Conservation (phyloP, 2,329 filamentous ascomycete species). For the Penicillium sp. region DNA sequence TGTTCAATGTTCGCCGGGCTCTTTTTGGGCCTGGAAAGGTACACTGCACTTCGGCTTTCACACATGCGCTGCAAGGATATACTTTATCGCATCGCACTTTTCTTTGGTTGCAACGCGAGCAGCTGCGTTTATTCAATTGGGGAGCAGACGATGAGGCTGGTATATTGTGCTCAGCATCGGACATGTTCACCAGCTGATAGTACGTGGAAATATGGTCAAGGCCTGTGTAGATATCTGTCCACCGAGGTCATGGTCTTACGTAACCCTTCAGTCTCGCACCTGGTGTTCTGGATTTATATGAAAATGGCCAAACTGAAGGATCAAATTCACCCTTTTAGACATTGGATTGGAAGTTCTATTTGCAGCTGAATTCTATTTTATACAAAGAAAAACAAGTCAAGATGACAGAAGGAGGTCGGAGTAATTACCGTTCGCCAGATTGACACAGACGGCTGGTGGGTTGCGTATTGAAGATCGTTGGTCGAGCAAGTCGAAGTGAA, state of each 20-base stretch:
- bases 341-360: background rate
- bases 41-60: constrained; percentile 16
- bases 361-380: background rate
- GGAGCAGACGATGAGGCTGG: background rate
- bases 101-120: constrained; percentile 30
- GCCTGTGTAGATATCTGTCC: no score
- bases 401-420: background rate
- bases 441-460: background rate
- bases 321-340: background rate
- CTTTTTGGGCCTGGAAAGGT: constrained; percentile 17
- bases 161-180: background rate
- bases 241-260: background rate
- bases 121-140: constrained; percentile 22
- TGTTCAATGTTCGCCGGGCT: constrained; percentile 18
- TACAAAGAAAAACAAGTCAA: background rate
- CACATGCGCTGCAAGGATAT: constrained; percentile 26
- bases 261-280: background rate
- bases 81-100: constrained; percentile 36
- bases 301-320: background rate
- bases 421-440: background rate
- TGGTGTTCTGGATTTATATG: background rate
- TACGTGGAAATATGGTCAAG: background rate
- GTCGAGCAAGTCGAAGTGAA: background rate
- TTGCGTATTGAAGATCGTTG: background rate
- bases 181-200: background rate